Base-by-base conservation (phyloP, 1,139 yeast genomes). In the Blastobotrys raffinosifermentans region DNA sequence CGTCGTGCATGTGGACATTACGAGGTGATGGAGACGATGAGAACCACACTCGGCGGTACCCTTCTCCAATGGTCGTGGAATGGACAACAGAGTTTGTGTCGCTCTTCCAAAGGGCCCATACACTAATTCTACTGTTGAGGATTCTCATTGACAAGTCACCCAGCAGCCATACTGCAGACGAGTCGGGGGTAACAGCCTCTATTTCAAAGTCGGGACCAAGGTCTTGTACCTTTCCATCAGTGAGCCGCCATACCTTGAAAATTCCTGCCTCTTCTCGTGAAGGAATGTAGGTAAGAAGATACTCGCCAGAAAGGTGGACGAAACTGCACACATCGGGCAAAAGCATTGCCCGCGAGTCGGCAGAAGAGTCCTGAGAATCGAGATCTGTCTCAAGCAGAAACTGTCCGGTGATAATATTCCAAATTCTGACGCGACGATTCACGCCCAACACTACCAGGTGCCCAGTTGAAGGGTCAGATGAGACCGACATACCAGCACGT, bases 51-150 rank as follows among this genome's bases (percentile, higher is more conserved):
- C 44, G 31, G 26, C 32, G 17, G 7, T 27, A 15, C 15, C 18
- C 32, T 23, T 30, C 32, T 18, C 29, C 20, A 8, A 29, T 8
- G 13, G 26, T 6, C 1, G 31, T 30, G 10, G 61, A 50, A 39
- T 69, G 67, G 19, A 74, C 53, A 18, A 69, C 61, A 3, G 80
- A 72, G 1, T 75, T 66, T 2, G 74, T 71, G 45, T 80, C 79
- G 42, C 83, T 75, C 49, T 79, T 80, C 84, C 84, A 78, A 29
- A 79, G 60, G 1, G 75, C 60, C 51, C 64, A 58, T 4, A 70
- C 46, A 32, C 37, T 43, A 31, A 51, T 30, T 18, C 38, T 34
- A 38, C 59, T 57, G 14, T 44, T 44, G 44, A 65, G 32, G 4
- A 37, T 37, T n/a, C 21, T 48, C 34, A 53, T 48, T 46, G 44